Percentiles rank a stretch among this genome's conserved stretches.
Conservation (phyloP, 2,329 filamentous ascomycete species). For the Hirsutella thompsonii region DNA sequence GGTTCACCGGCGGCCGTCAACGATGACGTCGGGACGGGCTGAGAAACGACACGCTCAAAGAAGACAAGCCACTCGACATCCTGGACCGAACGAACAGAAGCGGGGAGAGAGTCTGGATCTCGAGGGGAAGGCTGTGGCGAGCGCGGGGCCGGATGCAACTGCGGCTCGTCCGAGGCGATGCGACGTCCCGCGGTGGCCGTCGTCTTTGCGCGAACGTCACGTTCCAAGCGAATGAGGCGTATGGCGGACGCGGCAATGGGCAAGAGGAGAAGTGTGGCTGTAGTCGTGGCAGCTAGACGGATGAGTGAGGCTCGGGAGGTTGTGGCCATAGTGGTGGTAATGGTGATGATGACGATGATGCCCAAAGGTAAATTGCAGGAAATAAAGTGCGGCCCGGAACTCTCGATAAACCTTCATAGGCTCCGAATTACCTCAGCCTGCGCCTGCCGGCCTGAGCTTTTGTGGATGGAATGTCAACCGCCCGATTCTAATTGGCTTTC, state of each 20-base stretch:
- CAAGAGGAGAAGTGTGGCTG: neutral
- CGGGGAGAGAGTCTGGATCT: neutral
- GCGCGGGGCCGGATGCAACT: slow-evolving; percentile 6
- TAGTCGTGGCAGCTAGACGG: neutral
- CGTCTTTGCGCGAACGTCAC: slow-evolving; percentile 4
- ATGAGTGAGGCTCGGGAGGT: neutral
- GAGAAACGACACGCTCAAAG: slow-evolving; percentile 15
- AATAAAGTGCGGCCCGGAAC: no score
- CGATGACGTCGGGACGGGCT: slow-evolving; percentile 3
- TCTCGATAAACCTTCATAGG: no score
- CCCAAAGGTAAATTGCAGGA: no score
- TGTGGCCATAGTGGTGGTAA: no score
- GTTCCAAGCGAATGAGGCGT: slow-evolving; percentile 5
- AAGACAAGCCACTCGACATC: slow-evolving; percentile 12
- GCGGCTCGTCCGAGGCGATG: no score
- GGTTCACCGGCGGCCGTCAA: neutral
- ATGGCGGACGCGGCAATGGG: slow-evolving; percentile 5
- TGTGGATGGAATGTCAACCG: no score
- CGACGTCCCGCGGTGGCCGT: slow-evolving; percentile 3
- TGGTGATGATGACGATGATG: no score
- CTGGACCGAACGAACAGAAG: slow-evolving; percentile 1
- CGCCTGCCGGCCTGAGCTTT: no score
- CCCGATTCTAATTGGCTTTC: no score
- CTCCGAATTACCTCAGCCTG: no score
- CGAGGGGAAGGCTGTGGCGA: neutral